Percentiles rank a stretch among this genome's conserved stretches.
phyloP scores from a whole-genome alignment of 331 rosid species.

The Prunus yedoensis region DNA sequence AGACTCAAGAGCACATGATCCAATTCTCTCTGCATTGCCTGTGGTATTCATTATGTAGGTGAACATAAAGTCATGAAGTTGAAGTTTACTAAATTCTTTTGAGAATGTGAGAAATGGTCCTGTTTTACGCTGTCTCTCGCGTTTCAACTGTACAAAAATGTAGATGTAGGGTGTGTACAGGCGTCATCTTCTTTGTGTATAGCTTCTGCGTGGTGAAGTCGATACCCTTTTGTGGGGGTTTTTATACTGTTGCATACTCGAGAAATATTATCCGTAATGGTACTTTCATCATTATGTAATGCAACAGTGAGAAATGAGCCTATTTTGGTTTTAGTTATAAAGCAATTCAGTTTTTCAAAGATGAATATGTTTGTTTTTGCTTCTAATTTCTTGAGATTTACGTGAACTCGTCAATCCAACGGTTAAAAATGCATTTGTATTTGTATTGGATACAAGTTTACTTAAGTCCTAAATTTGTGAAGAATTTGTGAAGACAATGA shows the following conservation, averaged over 20 bases:
- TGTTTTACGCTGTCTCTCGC: conserved; percentile 5
- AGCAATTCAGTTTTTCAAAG: not conserved
- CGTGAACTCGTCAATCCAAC: too few species aligned
- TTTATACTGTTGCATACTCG: conserved; percentile 30
- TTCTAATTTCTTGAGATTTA: too few species aligned
- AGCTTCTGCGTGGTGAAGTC: conserved; percentile 10
- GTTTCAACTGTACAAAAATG: conserved; percentile 45
- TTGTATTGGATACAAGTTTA: too few species aligned
- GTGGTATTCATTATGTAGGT: conserved; percentile 24
- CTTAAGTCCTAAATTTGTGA: too few species aligned
- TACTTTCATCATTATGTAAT: not conserved
- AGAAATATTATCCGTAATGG: conserved; percentile 3
- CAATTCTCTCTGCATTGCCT: conserved; percentile 8
- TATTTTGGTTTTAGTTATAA: not conserved
- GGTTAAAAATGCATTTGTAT: too few species aligned
- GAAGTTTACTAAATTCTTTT: conserved; percentile 18
- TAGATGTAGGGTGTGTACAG: conserved; percentile 48
- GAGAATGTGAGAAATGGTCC: conserved; percentile 28
- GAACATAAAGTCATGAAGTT: conserved; percentile 8
- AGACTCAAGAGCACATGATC: not conserved
- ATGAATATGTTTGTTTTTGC: too few species aligned
- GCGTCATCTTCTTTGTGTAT: conserved; percentile 23
- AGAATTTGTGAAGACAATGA: too few species aligned
- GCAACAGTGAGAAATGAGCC: not conserved
- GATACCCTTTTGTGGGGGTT: conserved; percentile 28